Base-by-base conservation (phyloP, 1,284 basidiomycete species). In the Polyporus tsugae region DNA sequence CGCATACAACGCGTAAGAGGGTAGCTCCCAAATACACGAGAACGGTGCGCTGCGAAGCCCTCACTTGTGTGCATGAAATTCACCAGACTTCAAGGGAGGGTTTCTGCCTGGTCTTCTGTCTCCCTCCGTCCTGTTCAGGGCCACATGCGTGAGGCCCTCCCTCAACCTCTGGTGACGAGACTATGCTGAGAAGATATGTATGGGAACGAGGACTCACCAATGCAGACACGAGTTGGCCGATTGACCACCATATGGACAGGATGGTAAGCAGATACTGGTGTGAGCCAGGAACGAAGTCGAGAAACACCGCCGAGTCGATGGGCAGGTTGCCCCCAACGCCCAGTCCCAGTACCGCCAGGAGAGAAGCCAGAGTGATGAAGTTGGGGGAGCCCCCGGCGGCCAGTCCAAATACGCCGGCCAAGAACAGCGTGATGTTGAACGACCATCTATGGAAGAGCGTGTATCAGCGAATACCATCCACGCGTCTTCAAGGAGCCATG, bases 181-280 rank as follows among this genome's bases (percentile, higher is more conserved):
- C 29, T 29, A 29, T 11, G 46, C 10, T 25, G 4, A 49, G 22
- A 49, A 25, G 19, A 44, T 17, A 49, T 46, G 25, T 13, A 53
- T 41, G 11, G 36, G 2, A n/a, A 39, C 69, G 29, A 74, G 64
- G 17, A 80, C 86, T 70, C 76, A 93, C 84, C 74, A 93, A 77
- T 80, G 88, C 86, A 53, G 85, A 84, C 62, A 93, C 71, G 49
- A 93, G 82, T 78, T 90, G 85, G 67, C 92, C 87, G 73, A 92
- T 83, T 4, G 86, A 85, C 90, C 91, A 93, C 89, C 88, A 93
- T 29, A 91, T 87, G 0, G 89, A 89, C 6, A 93, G 81, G 25
- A 91, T 80, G 0, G 91, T 91, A 22, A 92, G 79, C 10, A 92
- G 83, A 72, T 90, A 92, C 69, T 92, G 91, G 72, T 91, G 89